Base-by-base conservation (phyloP, 1,284 basidiomycete genomes). In the Mixia osmundae region DNA sequence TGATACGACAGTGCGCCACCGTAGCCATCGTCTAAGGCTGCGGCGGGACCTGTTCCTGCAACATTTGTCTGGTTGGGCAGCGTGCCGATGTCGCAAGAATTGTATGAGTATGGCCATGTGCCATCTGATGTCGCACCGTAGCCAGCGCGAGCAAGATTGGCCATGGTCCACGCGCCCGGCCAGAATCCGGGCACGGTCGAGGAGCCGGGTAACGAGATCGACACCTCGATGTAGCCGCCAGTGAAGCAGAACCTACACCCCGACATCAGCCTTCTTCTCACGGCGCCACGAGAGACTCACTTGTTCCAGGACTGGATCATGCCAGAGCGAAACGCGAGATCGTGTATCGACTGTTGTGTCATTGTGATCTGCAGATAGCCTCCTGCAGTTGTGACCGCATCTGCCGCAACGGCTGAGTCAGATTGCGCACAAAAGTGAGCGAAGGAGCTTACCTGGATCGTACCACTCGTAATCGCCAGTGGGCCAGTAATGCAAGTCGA, bases 71-170 rank as follows among this genome's bases (percentile, higher is more conserved):
- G 77, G 49, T 74, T 76, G 12, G 73, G 68, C 55, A 76, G 69
- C 0, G 83, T 89, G 5, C 87, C 89, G 19, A 77, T 45, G 53
- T 75, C 75, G 52, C 73, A 80, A 1, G 62, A 50, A 47, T 74
- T 71, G 54, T 80, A 78, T 1, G 70, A 68, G 46, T 72, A 74
- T 2, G 73, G 75, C 72, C 72, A 77, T 48, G 67, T 62, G 6
- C 78, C 82, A 38, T 85, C 76, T 2, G 74, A 73, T 0, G 76
- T 72, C 0, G 74, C 78, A 15, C 71, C 64, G 53, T 79, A 74
- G 3, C 80, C 82, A 0, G 80, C 71, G 35, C 82, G 61, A 1
- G 72, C 82, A 3, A 91, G 64, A 50, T 89, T 89, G 3, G 82
- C 82, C 76, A 91, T 78, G 5, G 75, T 78, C 82, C 82, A 87